phyloP scores from a whole-genome alignment of 2,329 filamentous ascomycete species.

The Fusarium sp. region DNA sequence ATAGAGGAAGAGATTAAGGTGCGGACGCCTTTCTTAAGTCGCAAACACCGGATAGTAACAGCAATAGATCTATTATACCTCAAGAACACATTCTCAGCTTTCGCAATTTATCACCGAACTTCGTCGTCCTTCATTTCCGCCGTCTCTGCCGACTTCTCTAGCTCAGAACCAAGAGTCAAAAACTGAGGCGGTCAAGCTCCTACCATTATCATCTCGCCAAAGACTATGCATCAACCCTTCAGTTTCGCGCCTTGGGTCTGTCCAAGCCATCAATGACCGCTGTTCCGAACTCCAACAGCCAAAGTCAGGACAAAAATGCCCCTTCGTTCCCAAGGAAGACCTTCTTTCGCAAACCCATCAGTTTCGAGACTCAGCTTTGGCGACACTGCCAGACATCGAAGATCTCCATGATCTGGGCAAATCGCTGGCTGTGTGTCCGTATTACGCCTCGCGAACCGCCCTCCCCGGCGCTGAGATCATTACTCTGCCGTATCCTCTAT shows the following conservation, averaged over 20 bases:
- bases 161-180: slow-evolving; percentile 42
- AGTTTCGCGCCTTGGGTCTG: slow-evolving; percentile 75
- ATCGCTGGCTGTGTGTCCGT: slow-evolving; percentile 85
- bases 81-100: slow-evolving; percentile 90
- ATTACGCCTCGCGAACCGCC: slow-evolving; percentile 91
- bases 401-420: slow-evolving; percentile 84
- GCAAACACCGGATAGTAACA: slow-evolving; percentile 46
- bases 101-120: slow-evolving; percentile 89
- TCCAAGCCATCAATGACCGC: slow-evolving; percentile 90
- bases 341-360: slow-evolving; percentile 76
- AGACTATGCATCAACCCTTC: slow-evolving; percentile 89
- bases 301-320: slow-evolving; percentile 68
- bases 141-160: slow-evolving; percentile 68
- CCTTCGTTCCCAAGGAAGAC: slow-evolving; percentile 81
- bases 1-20: slow-evolving; percentile 76
- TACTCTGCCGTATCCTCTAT: slow-evolving; percentile 89
- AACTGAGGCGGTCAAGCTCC: slow-evolving; percentile 72
- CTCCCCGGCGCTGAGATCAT: slow-evolving; percentile 89
- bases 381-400: slow-evolving; percentile 91
- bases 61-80: slow-evolving; percentile 83
- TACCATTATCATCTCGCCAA: slow-evolving; percentile 87
- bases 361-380: slow-evolving; percentile 86
- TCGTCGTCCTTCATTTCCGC: slow-evolving; percentile 79
- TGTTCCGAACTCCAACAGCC: slow-evolving; percentile 91
- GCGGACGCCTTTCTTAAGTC: slow-evolving; percentile 26